Base-by-base conservation (phyloP, 768 basidiomycete species). In the Pisolithus tinctorius region DNA sequence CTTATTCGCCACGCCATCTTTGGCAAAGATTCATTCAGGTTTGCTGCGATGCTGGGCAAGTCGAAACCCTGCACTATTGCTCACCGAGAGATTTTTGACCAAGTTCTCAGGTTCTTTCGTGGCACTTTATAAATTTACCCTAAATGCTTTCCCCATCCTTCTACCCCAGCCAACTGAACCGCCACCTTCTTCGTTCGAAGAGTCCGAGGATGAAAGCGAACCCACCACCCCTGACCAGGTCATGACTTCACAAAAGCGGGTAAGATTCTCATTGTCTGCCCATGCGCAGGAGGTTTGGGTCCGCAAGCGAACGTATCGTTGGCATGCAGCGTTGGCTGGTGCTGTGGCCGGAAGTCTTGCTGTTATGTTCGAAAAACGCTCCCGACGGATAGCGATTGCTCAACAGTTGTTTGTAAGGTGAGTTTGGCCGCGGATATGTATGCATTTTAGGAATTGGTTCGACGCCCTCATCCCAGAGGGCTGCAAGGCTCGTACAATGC, bases 391-490 rank as follows among this genome's bases (percentile, higher is more conserved):
- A 14, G 77, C 79, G 16, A 86, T 93, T 55, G 86, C 86, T 0
- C 91, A 94, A 60, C 93, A 94, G 67, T 63, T 93, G 59, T 90
- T 95, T 69, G 92, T 95, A 47, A 81, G 92, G 90, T 83, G 51
- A 46, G 82, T 71, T 27, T 46, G 47, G 11, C n/a, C 51, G 11
- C 7, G 7, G 26, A 9, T 2, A 37, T 4, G 1, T 51, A 6
- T 48, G 20, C 29, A 5, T 34, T 34, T 13, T 34, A 6, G 14
- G 31, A 45, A 29, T 17, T 36, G 4, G n/a, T 6, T 25, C 23
- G 4, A 44, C 23, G 23, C 31, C 34, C 23, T 37, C 49, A 29
- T 34, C 47, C 25, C 49, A 91, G 93, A 44, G 93, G 94, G 3
- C 72, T 97, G 6, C 94, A 97, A 66, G 93, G 91, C 1, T 82